Conservation (phyloP, 208 protist genomes). For the Novymonas esmeraldas region DNA sequence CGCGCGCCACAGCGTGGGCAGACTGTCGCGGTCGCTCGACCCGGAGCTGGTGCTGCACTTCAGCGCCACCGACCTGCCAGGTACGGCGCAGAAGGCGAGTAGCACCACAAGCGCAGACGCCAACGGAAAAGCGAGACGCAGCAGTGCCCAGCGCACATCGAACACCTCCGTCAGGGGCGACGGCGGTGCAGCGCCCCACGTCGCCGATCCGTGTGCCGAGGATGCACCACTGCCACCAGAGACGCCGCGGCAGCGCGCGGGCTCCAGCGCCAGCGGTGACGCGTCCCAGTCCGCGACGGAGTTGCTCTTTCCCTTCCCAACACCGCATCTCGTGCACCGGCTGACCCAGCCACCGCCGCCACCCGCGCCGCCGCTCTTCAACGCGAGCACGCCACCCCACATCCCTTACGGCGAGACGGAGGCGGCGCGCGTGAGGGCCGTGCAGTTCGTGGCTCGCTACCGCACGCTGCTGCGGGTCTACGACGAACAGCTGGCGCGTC, state of each 20-base stretch:
- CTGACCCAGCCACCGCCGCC: background rate
- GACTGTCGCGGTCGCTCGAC: background rate
- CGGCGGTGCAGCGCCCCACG: too few relatives aligned
- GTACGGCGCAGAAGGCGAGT: background rate
- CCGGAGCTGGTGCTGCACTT: constrained; percentile 9
- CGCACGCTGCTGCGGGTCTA: constrained; percentile 17
- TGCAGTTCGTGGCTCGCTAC: constrained; percentile 4
- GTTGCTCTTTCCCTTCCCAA: background rate
- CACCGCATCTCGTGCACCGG: background rate
- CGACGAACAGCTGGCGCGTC: background rate
- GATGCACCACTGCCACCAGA: too few relatives aligned
- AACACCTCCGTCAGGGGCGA: too few relatives aligned
- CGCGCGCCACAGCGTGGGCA: background rate
- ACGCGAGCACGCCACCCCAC: background rate
- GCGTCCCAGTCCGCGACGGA: background rate
- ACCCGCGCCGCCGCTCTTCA: background rate
- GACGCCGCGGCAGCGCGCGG: too few relatives aligned
- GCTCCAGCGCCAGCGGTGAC: background rate
- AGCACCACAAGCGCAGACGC: too few relatives aligned
- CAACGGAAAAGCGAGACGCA: too few relatives aligned
- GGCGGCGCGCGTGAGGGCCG: background rate
- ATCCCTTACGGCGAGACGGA: background rate
- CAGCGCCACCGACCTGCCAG: background rate
- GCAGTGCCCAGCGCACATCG: background rate
- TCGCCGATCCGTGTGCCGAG: too few relatives aligned